These are phyloP conservation scores for Clarireedia paspali DNA, from an alignment of 2,329 filamentous ascomycete genomes.

Conservation along the genomic window DNA sequence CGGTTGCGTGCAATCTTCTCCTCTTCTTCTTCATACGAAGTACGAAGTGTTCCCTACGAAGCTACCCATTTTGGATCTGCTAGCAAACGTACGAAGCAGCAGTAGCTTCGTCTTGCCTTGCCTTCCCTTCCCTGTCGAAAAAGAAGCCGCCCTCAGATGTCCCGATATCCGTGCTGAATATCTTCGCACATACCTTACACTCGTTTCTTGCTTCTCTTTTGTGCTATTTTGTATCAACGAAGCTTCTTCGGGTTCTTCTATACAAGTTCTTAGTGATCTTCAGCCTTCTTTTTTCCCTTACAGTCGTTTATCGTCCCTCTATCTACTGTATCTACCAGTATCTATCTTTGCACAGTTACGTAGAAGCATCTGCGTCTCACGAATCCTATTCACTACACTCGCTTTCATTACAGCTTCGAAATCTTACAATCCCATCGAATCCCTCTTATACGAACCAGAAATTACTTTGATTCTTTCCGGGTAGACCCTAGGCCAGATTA, in stretches of 20 bases:
- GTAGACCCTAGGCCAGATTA: slow-evolving; percentile 50
- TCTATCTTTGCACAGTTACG: background rate
- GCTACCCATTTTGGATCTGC: background rate
- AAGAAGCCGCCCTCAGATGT: background rate
- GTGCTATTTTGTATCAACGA: background rate
- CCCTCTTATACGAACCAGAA: background rate
- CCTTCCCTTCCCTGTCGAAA: background rate
- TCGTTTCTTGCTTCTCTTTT: background rate
- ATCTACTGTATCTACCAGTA: no score
- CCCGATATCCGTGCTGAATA: background rate
- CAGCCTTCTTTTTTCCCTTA: background rate
- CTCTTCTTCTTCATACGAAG: background rate
- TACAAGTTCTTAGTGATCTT: background rate
- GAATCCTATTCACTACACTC: background rate
- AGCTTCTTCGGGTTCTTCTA: background rate
- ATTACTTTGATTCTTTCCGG: slow-evolving; percentile 39
- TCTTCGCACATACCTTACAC: slow-evolving; percentile 1
- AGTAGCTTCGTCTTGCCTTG: no score
- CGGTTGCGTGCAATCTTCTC: background rate
- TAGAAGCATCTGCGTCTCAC: background rate
- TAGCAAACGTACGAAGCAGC: no score
- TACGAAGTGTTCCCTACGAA: background rate
- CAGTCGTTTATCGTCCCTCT: slow-evolving; percentile 1
- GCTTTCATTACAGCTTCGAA: background rate
- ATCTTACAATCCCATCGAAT: background rate